phyloP scores from a whole-genome alignment of 78 protist genomes.

The Planoprotostelium fungivorum region DNA sequence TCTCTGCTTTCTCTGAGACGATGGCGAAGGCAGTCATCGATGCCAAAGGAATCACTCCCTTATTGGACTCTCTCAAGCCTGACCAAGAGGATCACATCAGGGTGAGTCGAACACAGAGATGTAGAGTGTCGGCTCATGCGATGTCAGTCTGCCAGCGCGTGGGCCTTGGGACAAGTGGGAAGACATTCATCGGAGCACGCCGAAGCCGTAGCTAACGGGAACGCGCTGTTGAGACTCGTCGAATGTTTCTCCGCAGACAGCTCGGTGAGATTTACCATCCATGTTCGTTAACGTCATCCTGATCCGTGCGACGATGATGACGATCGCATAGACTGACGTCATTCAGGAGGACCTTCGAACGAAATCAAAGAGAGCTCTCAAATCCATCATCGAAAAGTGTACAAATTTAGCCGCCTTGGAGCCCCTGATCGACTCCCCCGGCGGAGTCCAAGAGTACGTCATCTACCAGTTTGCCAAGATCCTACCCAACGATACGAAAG shows the following conservation, averaged over 20 bases:
- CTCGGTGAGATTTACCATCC: too few species aligned
- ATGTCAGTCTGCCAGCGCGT: conserved; percentile 69
- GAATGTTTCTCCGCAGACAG: conserved; percentile 30
- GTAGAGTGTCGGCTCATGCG: background rate
- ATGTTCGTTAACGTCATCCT: too few species aligned
- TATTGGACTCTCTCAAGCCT: conserved; percentile 60
- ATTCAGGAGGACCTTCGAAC: conserved; percentile 54
- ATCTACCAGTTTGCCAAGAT: conserved; percentile 90
- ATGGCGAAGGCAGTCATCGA: conserved; percentile 79
- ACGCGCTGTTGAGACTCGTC: conserved; percentile 68
- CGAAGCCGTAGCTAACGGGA: conserved; percentile 72
- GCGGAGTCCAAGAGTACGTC: conserved; percentile 66
- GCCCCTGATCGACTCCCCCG: conserved; percentile 77
- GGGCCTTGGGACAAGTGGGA: conserved; percentile 86
- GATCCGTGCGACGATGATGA: too few species aligned
- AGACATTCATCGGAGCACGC: conserved; percentile 91
- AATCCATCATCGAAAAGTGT: conserved; percentile 72
- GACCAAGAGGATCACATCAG: conserved; percentile 76
- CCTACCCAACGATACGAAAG: conserved; percentile 76
- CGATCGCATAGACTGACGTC: background rate
- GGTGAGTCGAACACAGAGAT: background rate
- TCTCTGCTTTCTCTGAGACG: conserved; percentile 83
- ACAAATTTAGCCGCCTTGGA: conserved; percentile 78
- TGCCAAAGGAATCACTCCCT: conserved; percentile 65
- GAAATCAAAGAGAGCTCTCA: conserved; percentile 82